phyloP scores from a whole-genome alignment of 257 asterid genomes.

The Fraxinus excelsior region DNA sequence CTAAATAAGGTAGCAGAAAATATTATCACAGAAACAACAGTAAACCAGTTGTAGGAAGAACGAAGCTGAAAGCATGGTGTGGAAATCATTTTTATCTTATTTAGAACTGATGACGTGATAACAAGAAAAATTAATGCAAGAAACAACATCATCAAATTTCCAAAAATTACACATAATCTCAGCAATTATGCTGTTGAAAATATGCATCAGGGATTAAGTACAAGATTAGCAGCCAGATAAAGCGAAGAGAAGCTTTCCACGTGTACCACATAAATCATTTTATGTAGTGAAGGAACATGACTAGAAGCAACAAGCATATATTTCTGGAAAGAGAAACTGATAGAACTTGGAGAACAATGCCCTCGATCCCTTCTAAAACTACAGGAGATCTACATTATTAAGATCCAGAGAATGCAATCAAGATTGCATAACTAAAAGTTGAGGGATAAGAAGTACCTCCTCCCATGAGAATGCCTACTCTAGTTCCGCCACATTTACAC shows the following conservation, averaged over 20 bases:
- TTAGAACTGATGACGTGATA: neutral
- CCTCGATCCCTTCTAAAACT: neutral
- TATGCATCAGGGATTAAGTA: neutral
- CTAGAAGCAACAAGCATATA: neutral
- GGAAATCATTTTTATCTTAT: too few relatives aligned
- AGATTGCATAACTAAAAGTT: neutral
- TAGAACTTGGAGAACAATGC: neutral
- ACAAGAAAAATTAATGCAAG: too few relatives aligned
- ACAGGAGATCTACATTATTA: neutral
- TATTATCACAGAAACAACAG: neutral
- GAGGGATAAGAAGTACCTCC: constrained; percentile 51
- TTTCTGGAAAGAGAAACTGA: neutral
- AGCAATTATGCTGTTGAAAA: neutral
- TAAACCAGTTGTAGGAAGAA: neutral
- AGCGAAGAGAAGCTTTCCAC: neutral
- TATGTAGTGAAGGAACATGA: neutral
- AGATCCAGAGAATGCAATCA: neutral
- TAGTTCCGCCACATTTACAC: constrained; percentile 43
- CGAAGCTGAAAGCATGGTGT: neutral
- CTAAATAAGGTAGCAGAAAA: too few relatives aligned
- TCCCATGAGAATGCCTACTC: constrained; percentile 52
- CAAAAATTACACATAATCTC: neutral
- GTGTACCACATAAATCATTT: neutral
- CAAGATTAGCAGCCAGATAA: neutral
- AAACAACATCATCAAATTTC: neutral